Evolutionary conservation across 2,329 filamentous ascomycete species (phyloP), one percentile per base, ranked within the genome.

Genomic region (Hirsutella rhossiliensis): DNA sequence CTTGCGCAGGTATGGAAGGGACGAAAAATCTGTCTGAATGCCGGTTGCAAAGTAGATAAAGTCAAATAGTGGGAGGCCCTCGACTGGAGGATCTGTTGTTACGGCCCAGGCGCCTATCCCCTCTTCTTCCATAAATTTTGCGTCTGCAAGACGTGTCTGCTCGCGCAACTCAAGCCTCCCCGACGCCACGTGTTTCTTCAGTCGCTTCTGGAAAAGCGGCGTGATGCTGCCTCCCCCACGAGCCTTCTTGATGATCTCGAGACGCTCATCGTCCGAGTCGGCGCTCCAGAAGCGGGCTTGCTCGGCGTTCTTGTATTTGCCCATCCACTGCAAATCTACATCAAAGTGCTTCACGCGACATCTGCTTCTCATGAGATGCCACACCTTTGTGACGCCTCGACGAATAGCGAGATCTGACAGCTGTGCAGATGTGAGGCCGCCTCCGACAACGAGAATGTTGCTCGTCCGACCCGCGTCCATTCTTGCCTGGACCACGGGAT

Each of bases 1-100:
- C 0, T 65, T 73, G 45, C 76, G 62, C 12, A 90, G 62, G 45
- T 79, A 78, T 0, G 80, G 73, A 19, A 88, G 66, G 2, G 68
- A 67, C 1, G 62, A 55, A 23, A 87, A 75, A 49, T 87, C 71
- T 0, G 77, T 75, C 41, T 78, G 71, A 34, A 84, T 75, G 0
- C 85, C 85, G 0, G 85, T 90, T 13, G 85, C 84, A 54, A 83
- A 86, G 61, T 84, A 84, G 49, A 88, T 76, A 60, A 82, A 84
- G 57, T 88, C 70, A 40, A 80, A 71, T 0, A 63, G 59, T 0
- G 80, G 78, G 11, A 84, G 57, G 3, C 61, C 62, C 15, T 36
- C 8, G 13, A 77, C 66, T 0, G 70, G 62, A 0, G 80, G 77
- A 4, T 72, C 64, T 0, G 76, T 78, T 34, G 65, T 57, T 18